Conservation (phyloP, 495 filamentous ascomycete genomes). For the Xylaria intraflava region DNA sequence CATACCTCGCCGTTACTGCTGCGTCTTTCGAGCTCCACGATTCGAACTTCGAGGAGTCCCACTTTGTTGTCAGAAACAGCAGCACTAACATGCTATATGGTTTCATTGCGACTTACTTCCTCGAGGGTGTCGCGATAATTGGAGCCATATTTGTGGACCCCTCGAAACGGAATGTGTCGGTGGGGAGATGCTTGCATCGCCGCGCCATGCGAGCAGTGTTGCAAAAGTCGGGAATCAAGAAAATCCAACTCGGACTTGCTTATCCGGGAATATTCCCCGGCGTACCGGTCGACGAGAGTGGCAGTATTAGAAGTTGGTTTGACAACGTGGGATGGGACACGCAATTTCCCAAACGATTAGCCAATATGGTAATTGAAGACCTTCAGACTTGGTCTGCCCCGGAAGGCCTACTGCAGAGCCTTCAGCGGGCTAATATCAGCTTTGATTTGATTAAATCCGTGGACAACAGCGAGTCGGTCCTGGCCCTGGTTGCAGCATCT, state of each 20-base stretch:
- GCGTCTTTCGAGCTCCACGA: slow-evolving; percentile 65
- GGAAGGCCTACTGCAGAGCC: slow-evolving; percentile 61
- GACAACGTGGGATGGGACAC: slow-evolving; percentile 42
- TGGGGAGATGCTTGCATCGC: slow-evolving; percentile 77
- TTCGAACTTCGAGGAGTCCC: slow-evolving; percentile 63
- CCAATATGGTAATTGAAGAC: slow-evolving; percentile 57
- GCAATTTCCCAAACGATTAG: slow-evolving; percentile 46
- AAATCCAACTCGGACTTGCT: slow-evolving; percentile 71
- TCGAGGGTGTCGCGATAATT: slow-evolving; percentile 68
- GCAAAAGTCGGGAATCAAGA: slow-evolving; percentile 57
- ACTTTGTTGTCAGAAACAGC: slow-evolving; percentile 88
- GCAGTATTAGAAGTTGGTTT: slow-evolving; percentile 51
- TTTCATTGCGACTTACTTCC: slow-evolving; percentile 81
- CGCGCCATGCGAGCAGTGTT: slow-evolving; percentile 65
- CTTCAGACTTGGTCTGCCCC: slow-evolving; percentile 67
- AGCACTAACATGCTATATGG: slow-evolving; percentile 81
- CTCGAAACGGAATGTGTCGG: slow-evolving; percentile 71
- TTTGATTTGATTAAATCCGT: slow-evolving; percentile 78
- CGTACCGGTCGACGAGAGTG: slow-evolving; percentile 54
- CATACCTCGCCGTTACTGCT: slow-evolving; percentile 63
- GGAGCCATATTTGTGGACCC: slow-evolving; percentile 81
- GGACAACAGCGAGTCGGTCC: slow-evolving; percentile 66
- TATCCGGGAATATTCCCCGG: slow-evolving; percentile 76
- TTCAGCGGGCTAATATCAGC: slow-evolving; percentile 59
- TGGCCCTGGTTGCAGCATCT: slow-evolving; percentile 68